Evolutionary conservation across 2,329 filamentous ascomycete genomes (phyloP).

Genomic region (Trichoderma brevicompactum): DNA sequence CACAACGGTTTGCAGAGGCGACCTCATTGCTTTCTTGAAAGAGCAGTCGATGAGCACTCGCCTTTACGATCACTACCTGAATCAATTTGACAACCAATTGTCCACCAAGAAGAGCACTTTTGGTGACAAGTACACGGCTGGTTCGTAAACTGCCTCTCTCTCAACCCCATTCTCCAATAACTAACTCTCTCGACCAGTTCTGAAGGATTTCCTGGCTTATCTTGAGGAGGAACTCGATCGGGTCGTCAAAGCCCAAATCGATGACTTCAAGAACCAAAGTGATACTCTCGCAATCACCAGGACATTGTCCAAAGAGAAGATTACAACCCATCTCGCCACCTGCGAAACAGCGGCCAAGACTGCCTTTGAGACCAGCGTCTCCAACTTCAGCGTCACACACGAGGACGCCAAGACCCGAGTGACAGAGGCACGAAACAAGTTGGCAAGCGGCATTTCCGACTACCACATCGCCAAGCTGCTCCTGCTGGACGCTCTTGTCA

Average conservation of each 20-base stretch:
- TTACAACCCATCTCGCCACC: conserved; percentile 16
- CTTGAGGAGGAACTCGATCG: conserved; percentile 19
- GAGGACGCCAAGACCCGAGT: conserved; percentile 17
- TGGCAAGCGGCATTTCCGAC: conserved; percentile 19
- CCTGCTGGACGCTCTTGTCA: conserved; percentile 18
- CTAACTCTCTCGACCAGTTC: conserved; percentile 2
- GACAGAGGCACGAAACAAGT: conserved; percentile 7
- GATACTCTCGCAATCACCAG: conserved; percentile 22
- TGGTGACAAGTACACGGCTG: conserved; percentile 13
- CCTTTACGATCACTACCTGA: conserved; percentile 21
- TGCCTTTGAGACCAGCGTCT: conserved; percentile 11
- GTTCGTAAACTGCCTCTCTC: not conserved
- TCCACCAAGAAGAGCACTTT: conserved; percentile 18
- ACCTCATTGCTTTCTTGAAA: conserved; percentile 15
- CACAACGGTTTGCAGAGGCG: not conserved
- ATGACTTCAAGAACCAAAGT: conserved; percentile 25
- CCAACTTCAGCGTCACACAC: conserved; percentile 17
- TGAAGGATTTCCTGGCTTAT: conserved; percentile 17
- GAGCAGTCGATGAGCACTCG: conserved; percentile 21
- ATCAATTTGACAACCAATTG: conserved; percentile 23
- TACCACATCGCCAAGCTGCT: conserved; percentile 26
- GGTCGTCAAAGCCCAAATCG: conserved; percentile 17
- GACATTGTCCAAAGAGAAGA: conserved; percentile 11
- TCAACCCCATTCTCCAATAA: too few species aligned
- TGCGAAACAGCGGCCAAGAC: conserved; percentile 20